phyloP scores from a whole-genome alignment of 495 filamentous ascomycete genomes.

The Aspergillus incahuasiensis region DNA sequence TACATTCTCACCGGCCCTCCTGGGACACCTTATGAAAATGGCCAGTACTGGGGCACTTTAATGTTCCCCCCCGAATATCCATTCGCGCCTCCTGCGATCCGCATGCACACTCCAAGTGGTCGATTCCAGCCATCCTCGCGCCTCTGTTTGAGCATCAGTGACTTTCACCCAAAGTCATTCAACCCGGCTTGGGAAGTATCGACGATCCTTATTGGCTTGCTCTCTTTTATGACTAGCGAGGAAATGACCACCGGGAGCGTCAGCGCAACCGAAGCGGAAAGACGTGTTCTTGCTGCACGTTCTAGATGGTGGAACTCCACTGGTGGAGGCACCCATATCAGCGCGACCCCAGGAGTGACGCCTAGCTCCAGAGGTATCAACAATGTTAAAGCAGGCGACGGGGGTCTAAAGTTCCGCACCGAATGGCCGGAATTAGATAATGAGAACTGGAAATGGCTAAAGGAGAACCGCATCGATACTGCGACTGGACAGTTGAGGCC shows the following conservation, averaged over 20 bases:
- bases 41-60: slow-evolving; percentile 97
- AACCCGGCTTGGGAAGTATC: slow-evolving; percentile 99
- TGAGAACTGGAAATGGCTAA: slow-evolving; percentile 94
- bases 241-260: slow-evolving; percentile 98
- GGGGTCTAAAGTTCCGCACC: slow-evolving; percentile 78
- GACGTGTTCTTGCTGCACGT: slow-evolving; percentile 69
- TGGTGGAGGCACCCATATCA: slow-evolving; percentile 75
- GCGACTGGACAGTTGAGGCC: slow-evolving; percentile 60
- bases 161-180: slow-evolving; percentile 97
- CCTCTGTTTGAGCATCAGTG: slow-evolving; percentile 89
- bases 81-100: slow-evolving; percentile 93
- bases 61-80: slow-evolving; percentile 95
- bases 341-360: slow-evolving; percentile 40
- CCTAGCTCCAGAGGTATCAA: slow-evolving; percentile 54
- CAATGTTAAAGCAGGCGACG: slow-evolving; percentile 77
- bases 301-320: slow-evolving; percentile 97
- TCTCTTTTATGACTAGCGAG: slow-evolving; percentile 97
- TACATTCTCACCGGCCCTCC: slow-evolving; percentile 97
- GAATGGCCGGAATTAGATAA: slow-evolving; percentile 90
- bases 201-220: slow-evolving; percentile 89
- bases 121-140: slow-evolving; percentile 90
- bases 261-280: slow-evolving; percentile 71
- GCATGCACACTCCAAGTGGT: slow-evolving; percentile 96
- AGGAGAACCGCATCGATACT: slow-evolving; percentile 74
- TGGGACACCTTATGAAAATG: slow-evolving; percentile 85